These are phyloP conservation scores for Aegle marmelos DNA, from an alignment of 345 rosid species.

Conservation along the genomic window DNA sequence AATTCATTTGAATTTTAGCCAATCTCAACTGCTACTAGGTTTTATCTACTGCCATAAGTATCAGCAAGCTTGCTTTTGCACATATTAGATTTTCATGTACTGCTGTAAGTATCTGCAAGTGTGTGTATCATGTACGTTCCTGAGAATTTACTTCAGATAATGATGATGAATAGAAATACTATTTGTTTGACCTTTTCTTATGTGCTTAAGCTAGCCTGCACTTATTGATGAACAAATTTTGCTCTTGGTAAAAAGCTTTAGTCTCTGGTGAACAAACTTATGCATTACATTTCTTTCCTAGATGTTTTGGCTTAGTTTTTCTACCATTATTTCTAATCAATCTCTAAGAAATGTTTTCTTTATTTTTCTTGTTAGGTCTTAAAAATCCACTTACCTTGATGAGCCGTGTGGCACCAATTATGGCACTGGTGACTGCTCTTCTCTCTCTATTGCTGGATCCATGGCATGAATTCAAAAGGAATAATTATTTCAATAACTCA, in stretches of 20 bases:
- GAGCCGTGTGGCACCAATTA: slow-evolving; percentile 82
- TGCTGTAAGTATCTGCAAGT: not conserved
- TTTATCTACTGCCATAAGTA: not conserved
- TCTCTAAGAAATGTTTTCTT: slow-evolving; percentile 12
- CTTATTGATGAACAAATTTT: not conserved
- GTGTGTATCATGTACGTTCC: not conserved
- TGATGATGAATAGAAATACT: not conserved
- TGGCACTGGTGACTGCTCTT: slow-evolving; percentile 79
- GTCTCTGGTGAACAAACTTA: not conserved
- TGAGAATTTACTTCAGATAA: not conserved
- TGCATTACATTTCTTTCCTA: not conserved
- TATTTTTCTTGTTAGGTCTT: slow-evolving; percentile 56
- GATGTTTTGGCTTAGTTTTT: not conserved
- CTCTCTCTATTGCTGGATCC: slow-evolving; percentile 92
- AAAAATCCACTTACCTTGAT: slow-evolving; percentile 87
- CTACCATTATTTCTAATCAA: not conserved
- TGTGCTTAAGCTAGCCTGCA: not conserved
- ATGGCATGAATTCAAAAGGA: slow-evolving; percentile 71
- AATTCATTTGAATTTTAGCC: not conserved
- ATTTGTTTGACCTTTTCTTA: not conserved
- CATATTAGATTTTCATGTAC: not conserved
- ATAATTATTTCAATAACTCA: slow-evolving; percentile 76
- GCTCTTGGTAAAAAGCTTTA: not conserved
- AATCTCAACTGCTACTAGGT: not conserved
- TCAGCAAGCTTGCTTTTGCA: not conserved